phyloP scores from a whole-genome alignment of 495 filamentous ascomycete genomes.

The Astrocystis sublimbata region DNA sequence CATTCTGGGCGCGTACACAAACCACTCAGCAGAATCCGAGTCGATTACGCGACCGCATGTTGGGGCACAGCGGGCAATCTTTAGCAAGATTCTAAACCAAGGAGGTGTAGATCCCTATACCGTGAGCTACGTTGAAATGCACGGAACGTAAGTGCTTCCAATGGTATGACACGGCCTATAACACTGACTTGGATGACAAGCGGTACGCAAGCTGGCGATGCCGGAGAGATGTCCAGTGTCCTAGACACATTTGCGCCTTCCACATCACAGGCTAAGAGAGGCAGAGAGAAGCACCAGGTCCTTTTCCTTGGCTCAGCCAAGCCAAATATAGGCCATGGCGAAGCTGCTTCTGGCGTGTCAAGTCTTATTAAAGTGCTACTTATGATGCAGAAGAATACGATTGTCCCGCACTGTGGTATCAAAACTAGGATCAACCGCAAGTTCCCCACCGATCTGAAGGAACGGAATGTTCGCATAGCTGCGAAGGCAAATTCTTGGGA shows the following conservation, averaged over 20 bases:
- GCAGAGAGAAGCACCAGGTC: constrained; percentile 35
- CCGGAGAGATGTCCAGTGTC: constrained; percentile 64
- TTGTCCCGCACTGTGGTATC: constrained; percentile 61
- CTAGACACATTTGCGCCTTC: constrained; percentile 64
- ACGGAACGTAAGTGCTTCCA: constrained; percentile 70
- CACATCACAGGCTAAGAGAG: background rate
- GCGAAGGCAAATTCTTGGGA: constrained; percentile 46
- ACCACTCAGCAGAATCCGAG: constrained; percentile 47
- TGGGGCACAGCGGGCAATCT: constrained; percentile 60
- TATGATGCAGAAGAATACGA: constrained; percentile 70
- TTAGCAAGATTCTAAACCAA: constrained; percentile 55
- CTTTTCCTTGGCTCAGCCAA: constrained; percentile 73
- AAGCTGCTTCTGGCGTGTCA: constrained; percentile 67
- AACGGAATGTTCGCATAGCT: constrained; percentile 58
- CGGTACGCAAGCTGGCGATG: constrained; percentile 71
- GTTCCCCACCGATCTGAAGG: constrained; percentile 60
- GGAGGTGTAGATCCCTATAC: constrained; percentile 55
- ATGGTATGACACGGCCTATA: constrained; percentile 70
- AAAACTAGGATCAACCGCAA: constrained; percentile 58
- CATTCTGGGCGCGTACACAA: constrained; percentile 40
- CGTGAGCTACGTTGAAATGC: constrained; percentile 69
- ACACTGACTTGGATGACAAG: background rate
- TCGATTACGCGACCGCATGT: constrained; percentile 67
- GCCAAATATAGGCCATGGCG: constrained; percentile 75
- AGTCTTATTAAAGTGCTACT: constrained; percentile 72